Base-by-base conservation (phyloP, 2,329 filamentous ascomycete species). In the Lecanosticta acicola region DNA sequence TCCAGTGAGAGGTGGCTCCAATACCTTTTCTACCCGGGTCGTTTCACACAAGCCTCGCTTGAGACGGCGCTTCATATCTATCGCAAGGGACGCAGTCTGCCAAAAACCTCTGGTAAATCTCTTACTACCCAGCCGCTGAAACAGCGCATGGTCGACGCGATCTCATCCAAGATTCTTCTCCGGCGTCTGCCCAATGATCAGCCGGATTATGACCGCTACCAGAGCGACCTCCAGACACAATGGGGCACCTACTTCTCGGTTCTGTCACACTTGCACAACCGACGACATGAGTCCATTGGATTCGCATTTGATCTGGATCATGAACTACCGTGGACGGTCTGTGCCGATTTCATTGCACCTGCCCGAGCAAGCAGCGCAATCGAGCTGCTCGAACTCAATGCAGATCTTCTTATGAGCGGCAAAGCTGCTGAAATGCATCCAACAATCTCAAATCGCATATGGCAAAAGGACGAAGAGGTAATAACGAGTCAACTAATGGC, bases 231-330 rank as follows among this genome's bases (percentile, higher is more conserved):
- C 43, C 85, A 93, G 61, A 76, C 79, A 9, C 89, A 95, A 64
- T 98, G 93, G 93, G 81, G 85, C 52, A 80, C 86, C 41, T 94
- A 94, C 66, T 95, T 89, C 70, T 82, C 89, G 24, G 76, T 97
- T 14, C 76, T 94, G 14, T 76, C 86, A 10, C 90, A 95, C 63
- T 71, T 98, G 33, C 89, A 97, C 63, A 89, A 85, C 59, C 84
- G 87, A 59, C 78, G 90, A 59, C 84, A 85, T 14, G 90, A 96
- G 60, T 84, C 87, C 0, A 69, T 97, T 36, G 83, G 86, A 1
- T 72, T 97, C 36, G 79, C 83, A 0, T 81, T 87, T 45, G 93
- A 97, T 59, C 66, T 76, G 0, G 75, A 79, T 39, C 75, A 77
- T 8, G 82, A 84, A 40, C 78, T 90, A 70, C 79, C 87, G 1